These are phyloP conservation scores for Pleurotus ostreatus DNA, from an alignment of 768 basidiomycete species.

Conservation along the genomic window DNA sequence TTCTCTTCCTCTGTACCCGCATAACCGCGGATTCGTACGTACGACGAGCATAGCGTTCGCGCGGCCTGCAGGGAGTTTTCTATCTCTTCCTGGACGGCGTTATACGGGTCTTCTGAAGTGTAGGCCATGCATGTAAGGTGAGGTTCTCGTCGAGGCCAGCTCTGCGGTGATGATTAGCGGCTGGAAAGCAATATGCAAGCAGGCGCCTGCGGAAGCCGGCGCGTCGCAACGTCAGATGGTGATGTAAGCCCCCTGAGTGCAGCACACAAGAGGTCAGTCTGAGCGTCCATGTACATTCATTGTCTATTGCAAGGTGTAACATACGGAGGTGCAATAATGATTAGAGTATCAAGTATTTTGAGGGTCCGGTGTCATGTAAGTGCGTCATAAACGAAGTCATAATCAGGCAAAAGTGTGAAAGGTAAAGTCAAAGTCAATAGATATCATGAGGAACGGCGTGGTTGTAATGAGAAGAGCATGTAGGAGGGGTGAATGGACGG, in stretches of 20 bases:
- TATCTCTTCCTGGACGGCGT: constrained; percentile 82
- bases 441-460: background rate
- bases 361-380: background rate
- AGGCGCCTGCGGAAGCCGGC: too few species aligned
- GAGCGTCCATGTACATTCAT: background rate
- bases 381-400: background rate
- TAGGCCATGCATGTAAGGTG: background rate
- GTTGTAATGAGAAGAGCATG: background rate
- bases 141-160: too few species aligned
- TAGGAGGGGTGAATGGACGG: background rate
- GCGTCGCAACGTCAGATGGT: too few species aligned
- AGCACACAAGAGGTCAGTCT: too few species aligned
- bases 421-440: background rate
- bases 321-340: background rate
- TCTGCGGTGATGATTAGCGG: too few species aligned
- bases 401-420: background rate
- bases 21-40: constrained; percentile 72
- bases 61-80: constrained; percentile 71
- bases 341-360: background rate
- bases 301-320: background rate
- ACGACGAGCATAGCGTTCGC: constrained; percentile 68
- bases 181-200: too few species aligned
- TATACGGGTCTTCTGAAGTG: constrained; percentile 70
- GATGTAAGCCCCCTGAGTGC: too few species aligned
- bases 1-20: constrained; percentile 13